These are phyloP conservation scores for Colletotrichum orchidophilum DNA, from an alignment of 2,329 filamentous ascomycete species.

Conservation along the genomic window DNA sequence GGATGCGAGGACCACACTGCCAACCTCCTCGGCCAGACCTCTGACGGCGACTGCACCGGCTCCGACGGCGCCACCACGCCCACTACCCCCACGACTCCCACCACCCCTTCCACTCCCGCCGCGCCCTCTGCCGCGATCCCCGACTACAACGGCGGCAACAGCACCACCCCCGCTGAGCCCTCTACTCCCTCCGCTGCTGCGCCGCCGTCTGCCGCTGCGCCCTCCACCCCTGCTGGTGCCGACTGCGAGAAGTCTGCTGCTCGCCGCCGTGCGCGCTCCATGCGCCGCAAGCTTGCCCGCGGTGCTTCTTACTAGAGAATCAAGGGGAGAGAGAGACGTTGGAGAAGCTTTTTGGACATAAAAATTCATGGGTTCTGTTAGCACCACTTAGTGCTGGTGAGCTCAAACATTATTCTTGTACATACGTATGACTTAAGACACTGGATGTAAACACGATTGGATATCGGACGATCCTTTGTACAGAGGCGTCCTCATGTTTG, in stretches of 20 bases:
- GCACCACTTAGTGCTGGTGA: neutral
- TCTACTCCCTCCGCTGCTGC: neutral
- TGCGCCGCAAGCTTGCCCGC: constrained; percentile 18
- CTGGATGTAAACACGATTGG: constrained; percentile 28
- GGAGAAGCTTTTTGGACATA: neutral
- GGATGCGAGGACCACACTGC: constrained; percentile 48
- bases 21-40: constrained; percentile 44
- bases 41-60: constrained; percentile 48
- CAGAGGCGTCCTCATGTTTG: constrained; percentile 20
- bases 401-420: constrained; percentile 19
- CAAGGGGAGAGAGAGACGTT: neutral
- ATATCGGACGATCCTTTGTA: constrained; percentile 11
- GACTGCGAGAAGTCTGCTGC: constrained; percentile 27
- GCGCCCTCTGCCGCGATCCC: constrained; percentile 32
- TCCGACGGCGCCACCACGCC: constrained; percentile 31
- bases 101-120: constrained; percentile 8
- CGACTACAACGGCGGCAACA: constrained; percentile 29
- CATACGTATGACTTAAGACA: constrained; percentile 31
- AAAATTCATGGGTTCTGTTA: neutral
- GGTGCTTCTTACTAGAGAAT: neutral
- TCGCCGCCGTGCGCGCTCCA: constrained; percentile 27
- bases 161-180: constrained; percentile 11
- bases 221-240: neutral
- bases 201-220: neutral
- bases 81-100: constrained; percentile 3